These are phyloP conservation scores for Fusarium camptoceras DNA, from an alignment of 2,329 filamentous ascomycete genomes.

Conservation along the genomic window DNA sequence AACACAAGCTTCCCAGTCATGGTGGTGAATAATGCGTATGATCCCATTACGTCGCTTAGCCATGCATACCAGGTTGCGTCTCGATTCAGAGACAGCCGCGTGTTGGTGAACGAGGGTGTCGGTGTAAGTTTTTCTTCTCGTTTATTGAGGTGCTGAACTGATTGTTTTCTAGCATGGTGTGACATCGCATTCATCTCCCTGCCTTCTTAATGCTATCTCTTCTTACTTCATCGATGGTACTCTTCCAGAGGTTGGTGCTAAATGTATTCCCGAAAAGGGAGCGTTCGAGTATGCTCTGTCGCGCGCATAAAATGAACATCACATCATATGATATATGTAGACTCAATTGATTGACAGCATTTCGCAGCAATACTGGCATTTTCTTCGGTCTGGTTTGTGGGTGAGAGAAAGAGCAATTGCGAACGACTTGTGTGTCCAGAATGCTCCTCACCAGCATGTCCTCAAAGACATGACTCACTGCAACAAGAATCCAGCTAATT, in stretches of 20 bases:
- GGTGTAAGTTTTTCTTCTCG: slow-evolving; percentile 23
- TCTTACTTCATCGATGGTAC: slow-evolving; percentile 20
- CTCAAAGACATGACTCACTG: too few relatives aligned
- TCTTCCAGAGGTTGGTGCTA: slow-evolving; percentile 16
- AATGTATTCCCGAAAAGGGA: slow-evolving; percentile 24
- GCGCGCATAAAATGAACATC: neutral
- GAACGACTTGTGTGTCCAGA: neutral
- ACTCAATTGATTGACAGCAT: accelerated
- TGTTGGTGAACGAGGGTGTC: slow-evolving; percentile 39
- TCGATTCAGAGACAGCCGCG: slow-evolving; percentile 30
- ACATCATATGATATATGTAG: neutral
- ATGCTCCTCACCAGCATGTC: too few relatives aligned
- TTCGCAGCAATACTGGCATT: neutral
- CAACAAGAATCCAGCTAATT: too few relatives aligned
- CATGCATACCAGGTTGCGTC: slow-evolving; percentile 34
- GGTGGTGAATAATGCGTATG: slow-evolving; percentile 36
- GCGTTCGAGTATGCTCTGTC: slow-evolving; percentile 22
- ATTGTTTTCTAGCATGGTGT: slow-evolving; percentile 19
- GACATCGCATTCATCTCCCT: slow-evolving; percentile 25
- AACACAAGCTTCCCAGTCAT: slow-evolving; percentile 38
- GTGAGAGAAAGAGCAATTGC: neutral
- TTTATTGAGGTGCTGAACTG: neutral
- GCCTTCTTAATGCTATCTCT: slow-evolving; percentile 18
- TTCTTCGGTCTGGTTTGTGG: accelerated
- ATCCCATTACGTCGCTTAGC: slow-evolving; percentile 33